Base-by-base conservation (phyloP, 176 grass and related monocot genomes). In the Avena sativa region DNA sequence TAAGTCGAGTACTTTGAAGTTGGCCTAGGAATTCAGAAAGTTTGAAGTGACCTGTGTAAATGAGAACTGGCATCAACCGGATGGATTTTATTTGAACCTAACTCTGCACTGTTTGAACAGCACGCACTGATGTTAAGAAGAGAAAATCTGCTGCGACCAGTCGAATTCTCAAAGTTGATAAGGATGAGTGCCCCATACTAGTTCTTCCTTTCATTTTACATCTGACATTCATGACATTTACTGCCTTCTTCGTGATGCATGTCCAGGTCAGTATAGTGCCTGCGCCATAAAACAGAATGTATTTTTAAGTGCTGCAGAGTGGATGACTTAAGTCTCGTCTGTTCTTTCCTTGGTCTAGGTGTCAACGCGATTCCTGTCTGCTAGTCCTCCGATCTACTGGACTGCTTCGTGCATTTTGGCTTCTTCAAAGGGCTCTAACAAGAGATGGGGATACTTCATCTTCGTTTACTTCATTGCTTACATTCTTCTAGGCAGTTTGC, bases 221-320 rank as follows among this genome's bases (percentile, higher is more conserved):
- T 84, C 85, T 98, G 68, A 78, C 85, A 2, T 92, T 98, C 79
- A 90, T 96, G 94, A 87, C 83, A 85, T 94, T 91, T 63, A 94
- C 85, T 0, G 92, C 97, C 23, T 94, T 94, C 60, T 98, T 96
- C 25, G 66, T 98, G 71, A 98, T 98, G 93, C 93, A 98, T 30
- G 92, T 98, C 52, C 92, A 98, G 92, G 97, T 98, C 56, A 91
- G 79, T 66, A 60, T 88, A 17, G 79, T 70, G 79, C 9, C 56
- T 17, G 65, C 32, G 16, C 43, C 8, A 51, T 19, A 71, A 59
- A 76, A 79, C 8, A 8, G 1, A 58, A 12, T 21, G 81, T 63
- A 21, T 50, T 20, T 69, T n/a, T 12, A 69, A 20, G 0, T 16
- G 4, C 77, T 68, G 25, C 46, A 67, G 67, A 86, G 66, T 80